Conservation (phyloP, 257 asterid species). For the Solanum okadae region DNA sequence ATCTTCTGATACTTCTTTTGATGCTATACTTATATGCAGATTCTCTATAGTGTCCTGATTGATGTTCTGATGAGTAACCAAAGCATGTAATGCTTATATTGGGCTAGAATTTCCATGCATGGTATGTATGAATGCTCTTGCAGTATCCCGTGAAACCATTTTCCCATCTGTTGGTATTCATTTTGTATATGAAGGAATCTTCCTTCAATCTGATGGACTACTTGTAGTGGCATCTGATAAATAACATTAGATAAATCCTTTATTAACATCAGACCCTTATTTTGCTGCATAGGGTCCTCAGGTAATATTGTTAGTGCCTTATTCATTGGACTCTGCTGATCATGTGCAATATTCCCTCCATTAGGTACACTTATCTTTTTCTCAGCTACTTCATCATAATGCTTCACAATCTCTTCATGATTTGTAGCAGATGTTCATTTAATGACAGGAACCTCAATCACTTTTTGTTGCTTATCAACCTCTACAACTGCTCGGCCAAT, state of each 20-base stretch:
- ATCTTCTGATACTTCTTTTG: neutral
- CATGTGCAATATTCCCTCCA: neutral
- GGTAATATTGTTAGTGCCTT: neutral
- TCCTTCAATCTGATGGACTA: neutral
- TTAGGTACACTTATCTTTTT: neutral
- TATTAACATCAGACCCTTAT: neutral
- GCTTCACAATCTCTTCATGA: neutral
- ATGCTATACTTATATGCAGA: neutral
- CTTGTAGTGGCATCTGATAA: neutral
- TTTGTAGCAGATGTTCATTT: neutral
- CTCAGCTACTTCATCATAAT: neutral
- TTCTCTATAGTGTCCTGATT: neutral
- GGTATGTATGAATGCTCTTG: neutral
- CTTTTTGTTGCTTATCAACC: neutral
- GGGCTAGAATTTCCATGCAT: neutral
- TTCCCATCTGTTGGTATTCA: neutral
- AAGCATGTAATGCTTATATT: no score
- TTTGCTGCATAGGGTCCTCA: neutral
- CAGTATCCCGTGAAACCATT: neutral
- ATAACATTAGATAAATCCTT: neutral
- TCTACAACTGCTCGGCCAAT: neutral
- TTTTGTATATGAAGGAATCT: no score
- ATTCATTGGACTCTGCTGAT: neutral
- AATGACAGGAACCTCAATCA: neutral
- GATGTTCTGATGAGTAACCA: neutral